Evolutionary conservation across 1,139 yeast species (phyloP), one percentile per base, ranked within the genome.

Genomic region (Nematodospora anomalae): DNA sequence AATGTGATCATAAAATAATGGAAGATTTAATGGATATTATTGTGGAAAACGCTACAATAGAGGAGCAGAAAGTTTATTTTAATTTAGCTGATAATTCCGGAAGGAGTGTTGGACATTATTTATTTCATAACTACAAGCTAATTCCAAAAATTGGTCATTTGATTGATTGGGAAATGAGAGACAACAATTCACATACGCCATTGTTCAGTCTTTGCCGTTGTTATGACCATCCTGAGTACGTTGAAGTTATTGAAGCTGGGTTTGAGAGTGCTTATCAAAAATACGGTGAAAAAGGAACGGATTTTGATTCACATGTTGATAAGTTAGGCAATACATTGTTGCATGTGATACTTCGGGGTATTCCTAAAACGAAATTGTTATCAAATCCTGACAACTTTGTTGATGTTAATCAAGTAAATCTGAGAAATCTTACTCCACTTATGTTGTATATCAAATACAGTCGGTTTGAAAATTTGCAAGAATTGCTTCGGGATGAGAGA

Each of bases 181-280:
- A 92, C 51, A 45, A 51, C 13, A 79, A 76, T 43, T 80, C 82
- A 0, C 88, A 86, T 46, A 87, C 97, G 0, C 96, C 97, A 0
- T 61, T 90, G 10, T 80, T 85, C 57, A 75, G 87, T 5, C 58
- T 87, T 4, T 79, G 88, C 47, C 66, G 96, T 33, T 80, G 92
- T 45, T 90, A 90, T 58, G 97, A 90, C 53, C 92, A 86, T 48
- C 62, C 76, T 0, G 59, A 78, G 18, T 90, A 90, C 53, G 57
- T 65, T 1, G 56, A 55, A 2, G 57, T 89, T 49, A 58, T 87
- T 3, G 44, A 52, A 10, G 55, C 53, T 3, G 78, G 80, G 0
- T 72, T 84, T 38, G 46, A 55, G 1, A 65, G 74, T 22, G 77
- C 75, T 1, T 60, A 60, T 16, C 31, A 52, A 7, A 71, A 79